Evolutionary conservation across 192 early-diverging fungal species (phyloP).

Genomic region (Thamnidium elegans): DNA sequence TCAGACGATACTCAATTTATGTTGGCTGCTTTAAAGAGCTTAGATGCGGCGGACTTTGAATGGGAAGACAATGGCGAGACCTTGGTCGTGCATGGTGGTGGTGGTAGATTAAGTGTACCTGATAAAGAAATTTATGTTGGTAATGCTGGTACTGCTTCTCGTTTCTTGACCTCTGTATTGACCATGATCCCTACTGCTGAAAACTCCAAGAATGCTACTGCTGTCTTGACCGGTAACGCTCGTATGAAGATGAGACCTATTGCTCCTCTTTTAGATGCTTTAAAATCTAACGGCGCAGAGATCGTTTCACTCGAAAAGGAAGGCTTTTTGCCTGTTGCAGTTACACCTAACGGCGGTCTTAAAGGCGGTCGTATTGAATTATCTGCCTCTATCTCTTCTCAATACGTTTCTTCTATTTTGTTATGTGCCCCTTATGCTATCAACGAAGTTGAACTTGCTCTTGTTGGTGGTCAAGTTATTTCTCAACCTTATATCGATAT

Average conservation of each 20-base stretch:
- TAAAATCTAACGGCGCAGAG: conserved; percentile 75
- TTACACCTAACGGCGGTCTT: conserved; percentile 73
- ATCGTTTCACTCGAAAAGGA: conserved; percentile 75
- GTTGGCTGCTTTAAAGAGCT: conserved; percentile 85
- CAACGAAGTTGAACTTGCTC: conserved; percentile 71
- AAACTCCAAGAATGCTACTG: conserved; percentile 29
- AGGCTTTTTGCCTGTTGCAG: conserved; percentile 85
- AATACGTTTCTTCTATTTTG: conserved; percentile 97
- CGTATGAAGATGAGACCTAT: conserved; percentile 98
- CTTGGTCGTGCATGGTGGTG: conserved; percentile 79
- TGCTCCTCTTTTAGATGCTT: conserved; percentile 82
- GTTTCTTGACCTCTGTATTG: conserved; percentile 89
- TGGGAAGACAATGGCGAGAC: conserved; percentile 95
- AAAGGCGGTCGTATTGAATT: conserved; percentile 85
- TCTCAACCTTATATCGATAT: conserved; percentile 99
- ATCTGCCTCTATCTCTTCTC: conserved; percentile 91
- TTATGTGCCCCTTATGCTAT: conserved; percentile 93
- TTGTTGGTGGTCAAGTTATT: conserved; percentile 91
- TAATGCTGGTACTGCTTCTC: conserved; percentile 95
- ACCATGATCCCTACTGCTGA: conserved; percentile 61
- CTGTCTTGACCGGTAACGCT: conserved; percentile 89
- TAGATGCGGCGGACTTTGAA: conserved; percentile 79
- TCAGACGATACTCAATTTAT: conserved; percentile 99
- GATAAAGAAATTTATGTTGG: conserved; percentile 84
- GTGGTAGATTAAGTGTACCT: conserved; percentile 74